Evolutionary conservation across 2,329 filamentous ascomycete species (phyloP), one percentile per base, ranked within the genome.

Genomic region (Pseudopithomyces chartarum): DNA sequence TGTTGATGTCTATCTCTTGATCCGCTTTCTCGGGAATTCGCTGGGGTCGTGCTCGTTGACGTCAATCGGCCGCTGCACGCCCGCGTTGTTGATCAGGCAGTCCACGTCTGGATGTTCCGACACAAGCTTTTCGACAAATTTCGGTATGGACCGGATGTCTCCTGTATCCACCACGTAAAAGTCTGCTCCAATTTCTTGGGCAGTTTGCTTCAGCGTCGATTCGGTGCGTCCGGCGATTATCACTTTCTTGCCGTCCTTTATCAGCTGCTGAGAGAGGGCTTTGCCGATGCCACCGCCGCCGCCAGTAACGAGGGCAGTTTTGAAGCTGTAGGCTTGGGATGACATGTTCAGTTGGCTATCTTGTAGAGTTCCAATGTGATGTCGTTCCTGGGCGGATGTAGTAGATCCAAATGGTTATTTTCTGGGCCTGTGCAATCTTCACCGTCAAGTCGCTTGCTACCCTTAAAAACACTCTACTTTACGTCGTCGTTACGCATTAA

Each of bases 51-150:
- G 69, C 17, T 74, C 65, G 39, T 75, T 76, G 0, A 84, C 74
- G 15, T 82, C 69, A 1, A 87, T 76, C 0, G 83, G 84, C 2
- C 82, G 73, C 65, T 87, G 84, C 0, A 86, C 81, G 1, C 84
- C 84, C 0, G 84, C 84, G 53, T 87, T 86, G 73, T 86, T 87
- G 65, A 87, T 74, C 0, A 87, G 66, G 60, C 83, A 86, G 69
- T 87, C 84, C 2, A 86, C 66, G 6, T 84, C 80, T 0, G 81
- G 82, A 62, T 86, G 80, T 6, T 84, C 79, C 2, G 57, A 60
- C 2, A 76, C 79, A 40, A 86, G 65, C 15, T 75, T 76, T 40
- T 76, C 55, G 52, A 82, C 71, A 58, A 86, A 85, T 0, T 50
- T 42, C 0, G 80, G 74, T 8, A 85, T 81, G 1, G 73, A 65